Conservation (phyloP, 495 filamentous ascomycete species). For the Tuber indicum region DNA sequence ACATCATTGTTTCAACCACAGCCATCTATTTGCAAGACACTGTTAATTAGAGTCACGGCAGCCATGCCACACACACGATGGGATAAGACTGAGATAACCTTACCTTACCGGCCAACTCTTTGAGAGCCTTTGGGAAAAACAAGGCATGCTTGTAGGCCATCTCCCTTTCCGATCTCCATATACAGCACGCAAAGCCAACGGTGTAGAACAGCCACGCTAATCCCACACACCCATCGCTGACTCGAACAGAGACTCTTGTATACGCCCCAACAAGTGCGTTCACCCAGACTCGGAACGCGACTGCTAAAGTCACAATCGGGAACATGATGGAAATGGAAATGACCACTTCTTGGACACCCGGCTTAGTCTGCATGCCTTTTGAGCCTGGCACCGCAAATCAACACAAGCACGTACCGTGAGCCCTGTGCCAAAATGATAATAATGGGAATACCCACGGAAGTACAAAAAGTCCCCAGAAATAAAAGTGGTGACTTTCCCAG, state of each 20-base stretch:
- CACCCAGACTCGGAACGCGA: slow-evolving; percentile 10
- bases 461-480: neutral
- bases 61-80: neutral
- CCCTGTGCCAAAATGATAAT: neutral
- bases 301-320: neutral
- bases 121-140: neutral
- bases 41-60: neutral
- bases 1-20: slow-evolving; percentile 8
- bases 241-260: slow-evolving; percentile 1
- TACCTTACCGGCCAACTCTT: slow-evolving; percentile 1
- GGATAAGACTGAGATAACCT: neutral
- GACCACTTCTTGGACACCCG: neutral
- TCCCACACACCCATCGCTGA: slow-evolving; percentile 10
- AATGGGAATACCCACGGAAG: neutral
- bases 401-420: neutral
- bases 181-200: neutral
- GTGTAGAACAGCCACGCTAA: slow-evolving; percentile 9
- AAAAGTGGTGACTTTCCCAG: neutral
- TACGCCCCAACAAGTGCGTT: neutral
- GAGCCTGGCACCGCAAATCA: neutral
- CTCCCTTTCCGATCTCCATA: slow-evolving; percentile 2
- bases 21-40: neutral
- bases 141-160: neutral
- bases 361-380: neutral
- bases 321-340: slow-evolving; percentile 11